A percentile compares a stretch with the other conserved stretches of the same genome.
Conservation (phyloP, 352 stramenopile genomes). For the Phytophthora constricta region DNA sequence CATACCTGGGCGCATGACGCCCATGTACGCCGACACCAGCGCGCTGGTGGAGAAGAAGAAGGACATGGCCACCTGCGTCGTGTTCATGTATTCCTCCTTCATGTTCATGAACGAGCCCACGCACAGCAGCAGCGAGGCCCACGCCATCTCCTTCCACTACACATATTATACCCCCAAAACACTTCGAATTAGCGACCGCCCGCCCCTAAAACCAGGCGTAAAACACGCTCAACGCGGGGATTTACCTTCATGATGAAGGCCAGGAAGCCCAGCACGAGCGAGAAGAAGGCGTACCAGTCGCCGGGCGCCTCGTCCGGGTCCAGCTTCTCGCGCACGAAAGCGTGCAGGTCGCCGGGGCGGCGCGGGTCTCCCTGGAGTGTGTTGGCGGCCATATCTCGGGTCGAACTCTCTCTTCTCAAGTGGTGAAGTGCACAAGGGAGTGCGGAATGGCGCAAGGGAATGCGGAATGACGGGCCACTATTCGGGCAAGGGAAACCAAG, state of each 20-base stretch:
- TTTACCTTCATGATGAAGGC: constrained; percentile 73
- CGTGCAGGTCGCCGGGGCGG: constrained; percentile 67
- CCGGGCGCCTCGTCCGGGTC: constrained; percentile 42
- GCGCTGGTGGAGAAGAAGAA: constrained; percentile 81
- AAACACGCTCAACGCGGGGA: too few relatives aligned
- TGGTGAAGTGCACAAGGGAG: too few relatives aligned
- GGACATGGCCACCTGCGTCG: constrained; percentile 71
- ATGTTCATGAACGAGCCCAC: constrained; percentile 71
- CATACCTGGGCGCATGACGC: constrained; percentile 39
- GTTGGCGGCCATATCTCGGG: constrained; percentile 32
- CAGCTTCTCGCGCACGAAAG: constrained; percentile 68
- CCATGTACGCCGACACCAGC: constrained; percentile 70
- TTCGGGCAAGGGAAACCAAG: not conserved
- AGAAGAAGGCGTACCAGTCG: constrained; percentile 76
- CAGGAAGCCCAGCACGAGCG: constrained; percentile 60
- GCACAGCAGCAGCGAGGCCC: constrained; percentile 71
- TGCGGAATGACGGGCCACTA: too few relatives aligned
- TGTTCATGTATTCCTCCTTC: constrained; percentile 60
- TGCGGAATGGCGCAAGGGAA: constrained; percentile 1
- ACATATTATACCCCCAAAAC: too few relatives aligned
- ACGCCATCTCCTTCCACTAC: constrained; percentile 74
- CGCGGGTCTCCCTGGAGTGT: constrained; percentile 58
- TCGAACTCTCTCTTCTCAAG: constrained; percentile 19
- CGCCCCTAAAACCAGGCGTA: too few relatives aligned
- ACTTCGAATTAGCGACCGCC: too few relatives aligned